phyloP scores from a whole-genome alignment of 192 early-diverging fungal species.

The Podila verticillata region DNA sequence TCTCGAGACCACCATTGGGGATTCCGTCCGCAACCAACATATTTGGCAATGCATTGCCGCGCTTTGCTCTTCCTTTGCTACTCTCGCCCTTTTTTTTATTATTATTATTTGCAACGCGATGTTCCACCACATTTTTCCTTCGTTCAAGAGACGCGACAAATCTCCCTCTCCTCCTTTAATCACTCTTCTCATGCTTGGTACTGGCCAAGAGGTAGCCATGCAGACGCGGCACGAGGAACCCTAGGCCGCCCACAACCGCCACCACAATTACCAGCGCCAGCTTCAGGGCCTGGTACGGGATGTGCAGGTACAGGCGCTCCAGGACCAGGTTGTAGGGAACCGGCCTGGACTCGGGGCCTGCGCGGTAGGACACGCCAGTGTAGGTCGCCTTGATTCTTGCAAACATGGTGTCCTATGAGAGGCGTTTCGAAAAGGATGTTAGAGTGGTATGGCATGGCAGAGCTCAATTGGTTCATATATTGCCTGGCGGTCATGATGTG shows the following conservation, averaged over 20 bases:
- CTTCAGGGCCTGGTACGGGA: constrained; percentile 49
- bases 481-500: neutral
- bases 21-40: too few species aligned
- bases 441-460: too few species aligned
- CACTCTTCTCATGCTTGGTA: neutral
- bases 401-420: constrained; percentile 36
- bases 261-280: constrained; percentile 19
- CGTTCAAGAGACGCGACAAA: neutral
- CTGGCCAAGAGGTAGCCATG: constrained; percentile 8
- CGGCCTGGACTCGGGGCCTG: constrained; percentile 17
- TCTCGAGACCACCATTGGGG: too few species aligned
- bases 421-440: too few species aligned
- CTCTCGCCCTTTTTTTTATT: too few species aligned
- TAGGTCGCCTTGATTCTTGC: constrained; percentile 42
- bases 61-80: too few species aligned
- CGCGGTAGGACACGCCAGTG: constrained; percentile 32
- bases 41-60: too few species aligned
- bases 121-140: neutral
- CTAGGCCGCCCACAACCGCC: constrained; percentile 11
- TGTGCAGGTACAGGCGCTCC: constrained; percentile 37
- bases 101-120: neutral
- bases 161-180: neutral
- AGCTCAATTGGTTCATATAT: too few species aligned
- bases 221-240: constrained; percentile 14
- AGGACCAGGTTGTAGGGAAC: constrained; percentile 38